These are phyloP conservation scores for Hymenoscyphus fructigenus DNA, from an alignment of 2,329 filamentous ascomycete genomes.

Conservation along the genomic window DNA sequence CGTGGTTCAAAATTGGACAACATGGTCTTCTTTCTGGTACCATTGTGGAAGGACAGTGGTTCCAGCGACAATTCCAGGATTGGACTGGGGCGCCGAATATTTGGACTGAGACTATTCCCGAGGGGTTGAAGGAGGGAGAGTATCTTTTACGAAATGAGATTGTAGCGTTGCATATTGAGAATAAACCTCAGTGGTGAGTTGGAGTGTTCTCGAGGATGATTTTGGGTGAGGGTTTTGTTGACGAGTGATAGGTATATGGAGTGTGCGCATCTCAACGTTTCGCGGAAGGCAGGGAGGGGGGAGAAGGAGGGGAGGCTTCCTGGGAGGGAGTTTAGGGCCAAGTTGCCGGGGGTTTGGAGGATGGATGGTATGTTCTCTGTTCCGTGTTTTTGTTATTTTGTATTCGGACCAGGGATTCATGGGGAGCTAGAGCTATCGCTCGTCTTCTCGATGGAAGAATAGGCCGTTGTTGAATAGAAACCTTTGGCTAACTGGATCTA, in stretches of 20 bases:
- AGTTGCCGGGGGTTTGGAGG: conserved; percentile 18
- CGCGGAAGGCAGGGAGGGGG: background rate
- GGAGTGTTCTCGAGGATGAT: background rate
- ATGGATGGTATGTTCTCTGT: conserved; percentile 18
- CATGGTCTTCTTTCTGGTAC: conserved; percentile 16
- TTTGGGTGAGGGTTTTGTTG: background rate
- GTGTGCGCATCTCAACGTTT: conserved; percentile 24
- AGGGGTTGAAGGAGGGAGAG: conserved; percentile 40
- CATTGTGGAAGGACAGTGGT: conserved; percentile 20
- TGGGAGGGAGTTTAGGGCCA: conserved; percentile 16
- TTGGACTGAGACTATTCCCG: conserved; percentile 52
- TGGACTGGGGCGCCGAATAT: conserved; percentile 19
- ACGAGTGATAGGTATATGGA: conserved; percentile 14
- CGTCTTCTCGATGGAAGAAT: too few relatives aligned
- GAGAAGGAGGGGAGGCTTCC: conserved; percentile 21
- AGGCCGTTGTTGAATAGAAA: background rate
- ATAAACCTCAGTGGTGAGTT: conserved; percentile 22
- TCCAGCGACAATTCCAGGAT: conserved; percentile 18
- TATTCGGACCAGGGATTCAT: background rate
- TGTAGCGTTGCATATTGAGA: conserved; percentile 23
- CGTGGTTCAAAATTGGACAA: conserved; percentile 25
- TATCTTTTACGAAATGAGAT: conserved; percentile 28
- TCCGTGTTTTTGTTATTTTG: background rate
- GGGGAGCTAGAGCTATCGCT: background rate
- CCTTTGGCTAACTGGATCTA: conserved; percentile 9